These are phyloP conservation scores for Hypoxylon sp. DNA, from an alignment of 2,329 filamentous ascomycete genomes.

Conservation along the genomic window DNA sequence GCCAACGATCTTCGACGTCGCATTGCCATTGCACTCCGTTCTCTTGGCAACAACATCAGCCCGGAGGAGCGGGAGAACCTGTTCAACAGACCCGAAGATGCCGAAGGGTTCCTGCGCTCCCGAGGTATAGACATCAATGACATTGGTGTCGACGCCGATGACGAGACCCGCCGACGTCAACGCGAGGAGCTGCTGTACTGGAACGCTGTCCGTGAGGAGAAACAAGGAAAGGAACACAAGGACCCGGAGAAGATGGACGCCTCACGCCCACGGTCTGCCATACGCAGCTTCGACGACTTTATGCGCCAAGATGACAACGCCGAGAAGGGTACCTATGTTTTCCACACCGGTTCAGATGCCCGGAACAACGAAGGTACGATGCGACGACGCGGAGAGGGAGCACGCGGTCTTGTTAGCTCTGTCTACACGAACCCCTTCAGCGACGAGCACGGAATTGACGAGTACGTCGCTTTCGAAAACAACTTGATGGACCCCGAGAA, in stretches of 20 bases:
- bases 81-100: constrained; percentile 75
- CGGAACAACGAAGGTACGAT: constrained; percentile 59
- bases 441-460: constrained; percentile 68
- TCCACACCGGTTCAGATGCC: constrained; percentile 66
- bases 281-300: constrained; percentile 69
- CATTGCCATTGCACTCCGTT: constrained; percentile 70
- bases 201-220: constrained; percentile 68
- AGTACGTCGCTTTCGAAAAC: constrained; percentile 56
- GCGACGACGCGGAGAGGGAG: constrained; percentile 62
- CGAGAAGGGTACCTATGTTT: constrained; percentile 67
- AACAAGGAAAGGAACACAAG: constrained; percentile 54
- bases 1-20: constrained; percentile 71
- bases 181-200: constrained; percentile 74
- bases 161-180: constrained; percentile 70
- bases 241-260: constrained; percentile 45
- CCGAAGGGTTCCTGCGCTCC: constrained; percentile 70
- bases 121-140: constrained; percentile 56
- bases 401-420: constrained; percentile 60
- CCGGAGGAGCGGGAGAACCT: constrained; percentile 63
- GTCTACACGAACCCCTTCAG: constrained; percentile 70
- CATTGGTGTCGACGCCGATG: constrained; percentile 69
- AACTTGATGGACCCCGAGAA: constrained; percentile 58
- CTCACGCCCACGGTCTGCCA: constrained; percentile 42
- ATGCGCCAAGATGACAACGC: constrained; percentile 62
- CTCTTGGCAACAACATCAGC: constrained; percentile 68